Base-by-base conservation (phyloP, 1,139 yeast genomes). In the Groenewaldozyma auringiensis region DNA sequence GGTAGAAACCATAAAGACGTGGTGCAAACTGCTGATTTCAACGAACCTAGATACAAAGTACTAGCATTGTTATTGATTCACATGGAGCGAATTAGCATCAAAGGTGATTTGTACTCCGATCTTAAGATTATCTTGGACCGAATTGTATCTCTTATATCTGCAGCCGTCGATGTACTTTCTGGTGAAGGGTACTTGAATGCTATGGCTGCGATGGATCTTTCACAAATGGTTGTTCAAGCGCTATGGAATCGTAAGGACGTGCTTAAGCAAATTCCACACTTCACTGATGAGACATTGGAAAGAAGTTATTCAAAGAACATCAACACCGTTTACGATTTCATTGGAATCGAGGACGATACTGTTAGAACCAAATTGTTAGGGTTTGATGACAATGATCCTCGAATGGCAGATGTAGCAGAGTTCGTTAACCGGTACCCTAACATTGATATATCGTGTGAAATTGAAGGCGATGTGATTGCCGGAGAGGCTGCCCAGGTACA, bases 371-470 rank as follows among this genome's bases (percentile, higher is more conserved):
- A 72, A 13, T 66, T 88, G 3, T 67, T 89, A 49, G 76, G 75
- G 33, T 67, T 87, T 58, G 62, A 63, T 17, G 69, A 68, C 4
- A 59, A 60, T 9, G 80, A 76, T 16, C 67, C 68, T 2, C 67
- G 79, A 14, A 56, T 78, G 57, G 71, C 72, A 37, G 71, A 71
- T 22, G 88, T 92, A 45, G 97, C 97, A 0, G 78, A 78, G 27
- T 92, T 92, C 69, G 95, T 88, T 47, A 92, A 92, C 65, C 78
- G 75, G 54, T 94, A 84, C 62, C 98, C 98, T 3, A 85, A 84
- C 58, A 72, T 92, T 47, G 96, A 92, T 55, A 63, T 89, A 20
- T 66, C 74, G 3, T 35, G 38, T 21, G 80, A 79, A 51, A 72
- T 71, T 47, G 62, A 67, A n/a, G 61, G 67, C 0, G 64, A 67